Percentiles rank a stretch among this genome's conserved stretches.
These are phyloP conservation scores for Fusarium phyllophilum DNA, from an alignment of 2,329 filamentous ascomycete species.

Conservation along the genomic window DNA sequence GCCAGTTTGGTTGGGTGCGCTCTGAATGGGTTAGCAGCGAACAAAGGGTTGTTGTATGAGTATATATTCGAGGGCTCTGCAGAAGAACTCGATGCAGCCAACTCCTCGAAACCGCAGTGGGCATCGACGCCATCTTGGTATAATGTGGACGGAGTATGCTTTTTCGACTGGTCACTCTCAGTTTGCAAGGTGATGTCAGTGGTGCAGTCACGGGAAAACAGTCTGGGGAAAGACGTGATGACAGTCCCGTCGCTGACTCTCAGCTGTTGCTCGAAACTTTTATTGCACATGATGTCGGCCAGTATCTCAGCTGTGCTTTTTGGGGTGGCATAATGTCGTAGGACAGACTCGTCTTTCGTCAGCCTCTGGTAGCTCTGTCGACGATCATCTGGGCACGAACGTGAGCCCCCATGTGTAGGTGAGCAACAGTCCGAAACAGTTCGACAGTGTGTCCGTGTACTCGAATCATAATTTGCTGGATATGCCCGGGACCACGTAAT, in stretches of 20 bases:
- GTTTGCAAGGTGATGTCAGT: slow-evolving; percentile 43
- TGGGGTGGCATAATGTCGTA: slow-evolving; percentile 37
- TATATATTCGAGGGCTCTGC: slow-evolving; percentile 24
- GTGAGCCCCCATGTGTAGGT: slow-evolving; percentile 16
- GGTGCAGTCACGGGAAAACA: slow-evolving; percentile 47
- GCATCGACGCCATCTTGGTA: slow-evolving; percentile 49
- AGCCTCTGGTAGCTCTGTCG: slow-evolving; percentile 21
- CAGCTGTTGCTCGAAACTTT: slow-evolving; percentile 22
- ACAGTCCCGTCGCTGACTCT: slow-evolving; percentile 35
- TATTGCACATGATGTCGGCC: slow-evolving; percentile 33
- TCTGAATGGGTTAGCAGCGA: slow-evolving; percentile 40
- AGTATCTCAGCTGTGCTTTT: slow-evolving; percentile 33
- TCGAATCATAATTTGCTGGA: background rate
- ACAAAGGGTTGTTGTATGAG: slow-evolving; percentile 31
- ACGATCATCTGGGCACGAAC: slow-evolving; percentile 16
- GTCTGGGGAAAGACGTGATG: slow-evolving; percentile 50
- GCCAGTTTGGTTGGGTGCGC: background rate
- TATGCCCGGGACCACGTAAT: slow-evolving; percentile 44
- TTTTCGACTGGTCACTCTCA: slow-evolving; percentile 25
- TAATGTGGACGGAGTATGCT: slow-evolving; percentile 18
- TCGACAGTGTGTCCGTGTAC: slow-evolving; percentile 11
- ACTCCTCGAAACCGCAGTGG: slow-evolving; percentile 29
- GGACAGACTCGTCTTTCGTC: slow-evolving; percentile 20
- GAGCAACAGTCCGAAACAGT: slow-evolving; percentile 38
- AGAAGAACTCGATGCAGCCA: slow-evolving; percentile 2